Evolutionary conservation across 345 rosid genomes (phyloP), one percentile per base, ranked within the genome.

Genomic region (Bretschneidera sinensis): DNA sequence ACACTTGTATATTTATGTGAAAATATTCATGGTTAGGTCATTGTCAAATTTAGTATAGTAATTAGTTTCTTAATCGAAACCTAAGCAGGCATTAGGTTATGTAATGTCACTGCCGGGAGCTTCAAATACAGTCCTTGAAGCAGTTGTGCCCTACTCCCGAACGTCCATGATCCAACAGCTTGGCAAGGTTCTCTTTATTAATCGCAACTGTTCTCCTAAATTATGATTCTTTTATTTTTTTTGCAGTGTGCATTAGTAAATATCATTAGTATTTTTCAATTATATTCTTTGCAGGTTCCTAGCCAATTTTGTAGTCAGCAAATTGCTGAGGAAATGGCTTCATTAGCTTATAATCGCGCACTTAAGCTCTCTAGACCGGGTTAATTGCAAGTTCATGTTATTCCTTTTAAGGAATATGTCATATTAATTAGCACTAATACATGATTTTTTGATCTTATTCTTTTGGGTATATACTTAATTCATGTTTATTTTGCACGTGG

Each of bases 31-130:
- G 15, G 16, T 14, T 14, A 39, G 16, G n/a, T 11, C 10, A 39
- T 13, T n/a, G n/a, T n/a, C n/a, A n/a, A n/a, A n/a, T n/a, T n/a
- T n/a, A n/a, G n/a, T n/a, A n/a, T n/a, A n/a, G n/a, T n/a, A n/a
- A n/a, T n/a, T 39, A 39, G 10, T 39, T 39, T 14, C 9, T 28
- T 60, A 21, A 63, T 25, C 51, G 33, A 24, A 34, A 21, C 59
- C 31, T 16, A 24, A 19, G 6, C 77, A 89, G 97, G 89, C 86
- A 25, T 60, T 90, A 39, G 95, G 96, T 17, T 79, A 81, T 86
- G 72, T 94, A 74, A 74, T 81, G 73, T 76, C 99, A 0, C 83
- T 94, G 2, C 95, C 99, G 6, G 97, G 99, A 76, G 95, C 99
- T 63, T 62, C 96, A 28, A 86, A 67, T 62, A 90, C 99, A 16